Evolutionary conservation across 176 grass and related monocot species (phyloP), one percentile per base, ranked within the genome.

Genomic region (Carex cristatella): DNA sequence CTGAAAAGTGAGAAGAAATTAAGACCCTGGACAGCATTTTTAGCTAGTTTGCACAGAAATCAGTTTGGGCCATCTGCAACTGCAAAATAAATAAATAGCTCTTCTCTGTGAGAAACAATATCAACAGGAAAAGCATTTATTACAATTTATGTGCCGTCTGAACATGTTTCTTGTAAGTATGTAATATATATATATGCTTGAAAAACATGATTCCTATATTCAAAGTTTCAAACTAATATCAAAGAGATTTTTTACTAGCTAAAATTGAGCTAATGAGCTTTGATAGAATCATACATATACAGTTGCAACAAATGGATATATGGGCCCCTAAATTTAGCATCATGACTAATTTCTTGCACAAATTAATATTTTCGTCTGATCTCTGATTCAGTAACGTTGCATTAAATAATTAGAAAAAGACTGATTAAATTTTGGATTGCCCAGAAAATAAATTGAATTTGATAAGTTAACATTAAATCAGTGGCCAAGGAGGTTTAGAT

Each of bases 231-330:
- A 70, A 40, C 37, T 32, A 23, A 77, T 56, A 56, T 33, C 74
- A 78, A 57, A 81, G 32, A 44, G 4, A 81, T 81, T 64, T 64
- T 81, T 48, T 10, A 81, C 79, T 65, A 81, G 59, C 18, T 81
- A 42, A 81, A 65, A 46, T 23, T 81, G 40, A 78, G 27, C 61
- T 63, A 60, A 64, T 81, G 59, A 62, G 79, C 76, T 59, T 32
- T 28, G 7, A 80, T 82, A 82, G 5, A 67, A 68, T 32, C 33
- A 33, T 66, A 83, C 62, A 83, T 78, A 49, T 69, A 83, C 81
- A 83, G 13, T 30, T 51, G 48, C 19, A 83, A 69, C 38, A 44
- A 81, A 81, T 81, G 58, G 35, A 64, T 23, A 23, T 23, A 23
- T 83, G 44, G 37, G 81, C 61, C 33, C 72, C 37, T 77, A 77